phyloP scores from a whole-genome alignment of 1,284 basidiomycete species.

The Cyathus pygmaeus region DNA sequence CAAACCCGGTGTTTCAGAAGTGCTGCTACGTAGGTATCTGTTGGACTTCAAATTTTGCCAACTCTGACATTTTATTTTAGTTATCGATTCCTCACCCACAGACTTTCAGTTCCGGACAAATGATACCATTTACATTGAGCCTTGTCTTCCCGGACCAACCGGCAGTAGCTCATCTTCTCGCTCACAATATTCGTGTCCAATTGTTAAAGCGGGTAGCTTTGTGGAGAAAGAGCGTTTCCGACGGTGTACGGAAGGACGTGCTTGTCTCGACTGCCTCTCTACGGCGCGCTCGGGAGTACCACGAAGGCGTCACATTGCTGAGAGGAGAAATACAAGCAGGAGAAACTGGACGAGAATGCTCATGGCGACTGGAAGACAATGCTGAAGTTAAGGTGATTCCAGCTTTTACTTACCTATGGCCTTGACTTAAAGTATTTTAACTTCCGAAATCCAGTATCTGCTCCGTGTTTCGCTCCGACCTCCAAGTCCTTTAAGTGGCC shows the following conservation, averaged over 20 bases:
- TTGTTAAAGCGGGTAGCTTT: slow-evolving; percentile 49
- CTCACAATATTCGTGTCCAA: slow-evolving; percentile 45
- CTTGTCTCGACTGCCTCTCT: slow-evolving; percentile 27
- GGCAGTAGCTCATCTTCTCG: slow-evolving; percentile 47
- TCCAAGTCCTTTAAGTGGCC: slow-evolving; percentile 38
- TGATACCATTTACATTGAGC: slow-evolving; percentile 51
- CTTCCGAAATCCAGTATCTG: slow-evolving; percentile 42
- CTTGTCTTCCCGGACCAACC: slow-evolving; percentile 50
- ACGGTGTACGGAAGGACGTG: slow-evolving; percentile 21
- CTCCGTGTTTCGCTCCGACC: slow-evolving; percentile 49
- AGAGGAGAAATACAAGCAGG: slow-evolving; percentile 37
- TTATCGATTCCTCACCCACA: slow-evolving; percentile 48
- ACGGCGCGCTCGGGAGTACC: slow-evolving; percentile 32
- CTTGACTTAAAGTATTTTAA: slow-evolving; percentile 1
- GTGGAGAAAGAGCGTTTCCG: slow-evolving; percentile 20
- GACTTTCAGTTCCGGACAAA: slow-evolving; percentile 53
- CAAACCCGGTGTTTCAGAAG: slow-evolving; percentile 14
- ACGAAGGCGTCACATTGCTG: slow-evolving; percentile 33
- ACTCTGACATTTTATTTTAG: slow-evolving; percentile 28
- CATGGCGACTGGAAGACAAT: slow-evolving; percentile 29
- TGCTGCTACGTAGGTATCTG: slow-evolving; percentile 23
- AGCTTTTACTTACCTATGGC: neutral
- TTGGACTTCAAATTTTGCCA: neutral
- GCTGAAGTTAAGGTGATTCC: slow-evolving; percentile 33
- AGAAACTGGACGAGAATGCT: slow-evolving; percentile 30